Conservation (phyloP, 1,284 basidiomycete species). For the Marasmius sp. region DNA sequence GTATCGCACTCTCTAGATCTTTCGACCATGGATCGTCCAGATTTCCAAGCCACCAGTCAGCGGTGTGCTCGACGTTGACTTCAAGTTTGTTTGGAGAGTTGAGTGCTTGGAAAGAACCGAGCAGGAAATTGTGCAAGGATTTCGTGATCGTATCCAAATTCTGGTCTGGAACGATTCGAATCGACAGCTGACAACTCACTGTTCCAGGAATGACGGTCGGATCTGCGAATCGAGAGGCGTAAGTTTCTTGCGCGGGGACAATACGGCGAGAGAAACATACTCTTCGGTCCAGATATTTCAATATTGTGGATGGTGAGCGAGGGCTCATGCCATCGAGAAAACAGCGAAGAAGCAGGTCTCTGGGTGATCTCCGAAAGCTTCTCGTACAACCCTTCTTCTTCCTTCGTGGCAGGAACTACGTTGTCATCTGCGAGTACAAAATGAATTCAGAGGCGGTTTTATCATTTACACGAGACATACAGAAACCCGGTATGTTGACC, state of each 20-base stretch:
- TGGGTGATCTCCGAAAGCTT: conserved; percentile 69
- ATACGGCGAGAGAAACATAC: conserved; percentile 38
- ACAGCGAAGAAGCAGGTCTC: conserved; percentile 63
- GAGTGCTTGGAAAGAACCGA: conserved; percentile 59
- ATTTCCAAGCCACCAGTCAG: conserved; percentile 95
- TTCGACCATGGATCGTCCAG: conserved; percentile 83
- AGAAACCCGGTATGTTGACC: conserved; percentile 83
- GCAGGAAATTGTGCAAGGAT: conserved; percentile 62
- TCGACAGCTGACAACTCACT: conserved; percentile 79
- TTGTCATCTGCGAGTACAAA: conserved; percentile 58
- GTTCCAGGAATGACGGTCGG: conserved; percentile 85
- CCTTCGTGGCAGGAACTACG: conserved; percentile 65
- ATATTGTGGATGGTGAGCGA: conserved; percentile 73
- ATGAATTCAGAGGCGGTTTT: background rate
- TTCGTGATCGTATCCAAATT: conserved; percentile 70
- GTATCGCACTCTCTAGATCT: conserved; percentile 78
- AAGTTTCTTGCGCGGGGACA: background rate
- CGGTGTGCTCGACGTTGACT: conserved; percentile 80
- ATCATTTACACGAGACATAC: conserved; percentile 44
- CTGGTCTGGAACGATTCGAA: conserved; percentile 95
- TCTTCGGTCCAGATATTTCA: conserved; percentile 72
- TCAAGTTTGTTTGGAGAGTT: conserved; percentile 73
- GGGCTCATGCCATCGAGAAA: conserved; percentile 79
- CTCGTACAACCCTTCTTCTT: conserved; percentile 69
- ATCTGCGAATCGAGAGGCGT: conserved; percentile 40